Evolutionary conservation across 2,329 filamentous ascomycete genomes (phyloP).

Genomic region (Botrytis deweyae): DNA sequence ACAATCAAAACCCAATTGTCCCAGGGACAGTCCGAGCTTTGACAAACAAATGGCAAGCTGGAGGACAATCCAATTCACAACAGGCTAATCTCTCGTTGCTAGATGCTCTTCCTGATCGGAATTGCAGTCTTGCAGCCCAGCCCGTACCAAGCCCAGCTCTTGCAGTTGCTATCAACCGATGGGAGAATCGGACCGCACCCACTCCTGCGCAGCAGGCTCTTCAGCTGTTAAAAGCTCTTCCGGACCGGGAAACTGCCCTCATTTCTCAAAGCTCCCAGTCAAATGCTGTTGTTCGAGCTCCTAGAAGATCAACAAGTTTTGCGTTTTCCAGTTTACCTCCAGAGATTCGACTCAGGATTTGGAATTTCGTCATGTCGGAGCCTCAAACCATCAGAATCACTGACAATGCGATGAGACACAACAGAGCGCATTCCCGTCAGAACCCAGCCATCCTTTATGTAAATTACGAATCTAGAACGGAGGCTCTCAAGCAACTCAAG

Average conservation of each 20-base stretch:
- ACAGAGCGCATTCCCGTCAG: background rate
- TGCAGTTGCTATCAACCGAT: background rate
- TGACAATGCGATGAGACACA: background rate
- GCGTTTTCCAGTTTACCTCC: background rate
- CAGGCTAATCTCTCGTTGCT: background rate
- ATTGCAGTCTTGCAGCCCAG: background rate
- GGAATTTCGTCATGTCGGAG: background rate
- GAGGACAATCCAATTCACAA: background rate
- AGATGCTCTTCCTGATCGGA: background rate
- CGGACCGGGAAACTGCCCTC: background rate
- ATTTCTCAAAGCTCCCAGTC: background rate
- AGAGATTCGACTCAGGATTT: background rate
- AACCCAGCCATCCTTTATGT: background rate
- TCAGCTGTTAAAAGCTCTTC: background rate
- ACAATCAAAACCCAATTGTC: background rate
- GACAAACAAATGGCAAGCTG: background rate
- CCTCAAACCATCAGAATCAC: background rate
- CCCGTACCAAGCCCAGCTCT: background rate
- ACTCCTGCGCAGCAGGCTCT: background rate
- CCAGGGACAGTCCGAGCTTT: background rate
- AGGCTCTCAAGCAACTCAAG: background rate
- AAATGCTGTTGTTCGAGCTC: background rate
- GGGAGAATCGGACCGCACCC: background rate
- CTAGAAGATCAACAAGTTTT: background rate
- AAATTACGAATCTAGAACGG: background rate